phyloP scores from a whole-genome alignment of 257 asterid genomes.

The Lycium barbarum region DNA sequence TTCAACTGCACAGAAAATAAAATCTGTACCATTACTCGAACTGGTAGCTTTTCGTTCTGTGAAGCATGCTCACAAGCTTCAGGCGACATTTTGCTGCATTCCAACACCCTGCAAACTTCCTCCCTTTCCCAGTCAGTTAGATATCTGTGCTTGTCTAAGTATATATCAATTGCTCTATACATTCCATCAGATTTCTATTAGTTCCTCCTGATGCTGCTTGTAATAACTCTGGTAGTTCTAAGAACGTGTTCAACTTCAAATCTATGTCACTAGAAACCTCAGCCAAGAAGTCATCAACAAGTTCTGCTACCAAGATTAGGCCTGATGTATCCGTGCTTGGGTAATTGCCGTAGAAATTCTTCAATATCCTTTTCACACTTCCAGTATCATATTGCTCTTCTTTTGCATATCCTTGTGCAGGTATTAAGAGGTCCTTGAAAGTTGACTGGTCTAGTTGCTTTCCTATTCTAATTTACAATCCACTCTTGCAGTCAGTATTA shows the following conservation, averaged over 20 bases:
- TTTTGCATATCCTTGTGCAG: slow-evolving; percentile 61
- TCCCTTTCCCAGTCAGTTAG: slow-evolving; percentile 70
- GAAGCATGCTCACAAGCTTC: slow-evolving; percentile 83
- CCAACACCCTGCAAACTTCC: slow-evolving; percentile 61
- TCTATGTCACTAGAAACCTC: slow-evolving; percentile 73
- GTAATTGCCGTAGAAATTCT: slow-evolving; percentile 59
- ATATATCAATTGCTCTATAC: slow-evolving; percentile 72
- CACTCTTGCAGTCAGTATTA: slow-evolving; percentile 50
- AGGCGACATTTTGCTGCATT: slow-evolving; percentile 60
- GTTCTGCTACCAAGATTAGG: slow-evolving; percentile 52
- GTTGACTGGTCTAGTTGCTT: slow-evolving; percentile 62
- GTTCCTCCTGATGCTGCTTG: slow-evolving; percentile 54
- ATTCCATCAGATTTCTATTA: slow-evolving; percentile 52
- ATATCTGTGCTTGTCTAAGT: slow-evolving; percentile 69
- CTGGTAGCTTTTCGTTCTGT: slow-evolving; percentile 62
- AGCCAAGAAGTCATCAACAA: slow-evolving; percentile 63
- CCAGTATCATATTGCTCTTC: slow-evolving; percentile 66
- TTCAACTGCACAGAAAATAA: slow-evolving; percentile 64
- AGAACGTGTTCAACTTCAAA: slow-evolving; percentile 45
- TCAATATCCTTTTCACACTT: slow-evolving; percentile 71
- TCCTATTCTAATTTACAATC: slow-evolving; percentile 72
- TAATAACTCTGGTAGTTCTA: slow-evolving; percentile 52
- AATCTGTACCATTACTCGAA: slow-evolving; percentile 72
- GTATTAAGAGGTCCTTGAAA: slow-evolving; percentile 60
- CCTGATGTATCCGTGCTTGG: slow-evolving; percentile 37